Base-by-base conservation (phyloP, 805 yeast species). In the Monosporozyma aerobia region DNA sequence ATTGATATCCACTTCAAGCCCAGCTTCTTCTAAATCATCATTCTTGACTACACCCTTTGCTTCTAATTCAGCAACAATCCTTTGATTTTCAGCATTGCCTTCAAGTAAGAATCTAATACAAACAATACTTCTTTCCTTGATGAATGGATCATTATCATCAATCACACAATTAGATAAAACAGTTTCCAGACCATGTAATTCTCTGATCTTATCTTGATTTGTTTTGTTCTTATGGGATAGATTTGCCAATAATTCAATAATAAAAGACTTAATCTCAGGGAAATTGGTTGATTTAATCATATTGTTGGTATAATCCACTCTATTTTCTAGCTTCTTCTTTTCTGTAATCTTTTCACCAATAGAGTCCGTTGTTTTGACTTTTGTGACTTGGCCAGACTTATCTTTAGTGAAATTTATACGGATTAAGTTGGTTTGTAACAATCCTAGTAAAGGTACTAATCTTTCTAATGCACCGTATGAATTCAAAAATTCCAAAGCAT, bases 101-200 rank as follows among this genome's bases (percentile, higher is more conserved):
- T 79, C 77, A 14, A 92, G 68, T 33, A 90, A 68, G 55, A 82
- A 83, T 60, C 83, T 79, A 30, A 94, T 64, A 62, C 97, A 88
- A 6, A 92, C 69, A 35, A 94, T 86, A 1, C 95, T 78, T 54
- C 92, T 72, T 63, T 92, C 99, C 57, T 88, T 85, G 53, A 87
- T 83, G 54, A 77, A 92, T 0, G 97, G 98, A 65, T 94, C 95
- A 63, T 87, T 81, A 46, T 82, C 83, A 65, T 92, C 98, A 50
- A 94, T 82, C 41, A 85, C 79, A 70, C 97, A 90, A 56, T 83
- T 85, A 7, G 90, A 85, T 25, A 92, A 71, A 0, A 90, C 75
- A 19, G 87, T 68, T 51, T 82, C 87, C 13, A 92, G 65, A 0
- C 89, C 95, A 47, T 85, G 87, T 0, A 73, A 58, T 30, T 77